Conservation (phyloP, 2,329 filamentous ascomycete genomes). For the Fusarium stilboides region DNA sequence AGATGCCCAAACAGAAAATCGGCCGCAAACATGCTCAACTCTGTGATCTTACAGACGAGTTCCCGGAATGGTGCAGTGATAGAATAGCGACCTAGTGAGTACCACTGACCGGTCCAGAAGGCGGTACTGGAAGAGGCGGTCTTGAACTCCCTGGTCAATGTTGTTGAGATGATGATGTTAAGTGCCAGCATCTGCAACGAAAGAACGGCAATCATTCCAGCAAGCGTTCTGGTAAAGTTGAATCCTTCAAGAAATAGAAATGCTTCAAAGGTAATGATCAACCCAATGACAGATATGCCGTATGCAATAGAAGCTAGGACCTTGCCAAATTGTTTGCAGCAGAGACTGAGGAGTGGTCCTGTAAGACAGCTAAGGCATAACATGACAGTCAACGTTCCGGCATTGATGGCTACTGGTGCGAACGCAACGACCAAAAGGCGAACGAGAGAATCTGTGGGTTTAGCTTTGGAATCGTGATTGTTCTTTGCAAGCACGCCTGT, state of each 20-base stretch:
- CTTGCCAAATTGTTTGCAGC: constrained; percentile 99
- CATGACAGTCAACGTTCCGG: constrained; percentile 82
- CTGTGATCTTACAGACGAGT: constrained; percentile 98
- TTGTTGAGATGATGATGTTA: constrained; percentile 91
- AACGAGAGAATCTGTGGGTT: constrained; percentile 84
- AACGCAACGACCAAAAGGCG: constrained; percentile 76
- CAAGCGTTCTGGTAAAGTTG: constrained; percentile 83
- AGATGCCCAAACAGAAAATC: constrained; percentile 95
- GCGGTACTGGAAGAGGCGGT: constrained; percentile 95
- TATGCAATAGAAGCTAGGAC: constrained; percentile 96
- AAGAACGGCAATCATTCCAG: constrained; percentile 92
- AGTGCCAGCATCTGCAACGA: constrained; percentile 95
- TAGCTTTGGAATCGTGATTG: constrained; percentile 50
- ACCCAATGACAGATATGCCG: constrained; percentile 86
- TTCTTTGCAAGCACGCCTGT: constrained; percentile 75
- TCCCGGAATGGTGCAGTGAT: constrained; percentile 96
- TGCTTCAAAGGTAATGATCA: constrained; percentile 90
- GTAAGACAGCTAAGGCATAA: constrained; percentile 98
- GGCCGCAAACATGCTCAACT: constrained; percentile 94
- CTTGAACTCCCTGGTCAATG: constrained; percentile 96
- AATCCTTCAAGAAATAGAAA: constrained; percentile 96
- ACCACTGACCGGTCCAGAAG: constrained; percentile 99
- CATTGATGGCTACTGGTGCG: constrained; percentile 89
- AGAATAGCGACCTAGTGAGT: constrained; percentile 98
- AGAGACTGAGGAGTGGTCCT: constrained; percentile 96